These are phyloP conservation scores for Aspergillus clavatus DNA, from an alignment of 2,329 filamentous ascomycete genomes.

Conservation along the genomic window DNA sequence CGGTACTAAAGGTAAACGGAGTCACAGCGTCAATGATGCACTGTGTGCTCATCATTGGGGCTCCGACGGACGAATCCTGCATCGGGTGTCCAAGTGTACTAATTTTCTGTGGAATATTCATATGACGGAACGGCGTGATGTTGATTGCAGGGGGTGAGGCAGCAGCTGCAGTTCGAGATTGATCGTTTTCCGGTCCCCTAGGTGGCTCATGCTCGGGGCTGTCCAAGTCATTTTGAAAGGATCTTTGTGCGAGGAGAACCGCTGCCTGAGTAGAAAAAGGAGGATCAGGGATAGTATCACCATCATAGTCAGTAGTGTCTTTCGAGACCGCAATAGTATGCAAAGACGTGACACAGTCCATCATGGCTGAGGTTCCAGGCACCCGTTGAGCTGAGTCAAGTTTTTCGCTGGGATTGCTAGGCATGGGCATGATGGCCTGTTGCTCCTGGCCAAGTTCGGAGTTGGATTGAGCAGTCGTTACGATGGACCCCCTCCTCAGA, in stretches of 20 bases:
- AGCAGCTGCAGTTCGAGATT: conserved; percentile 9
- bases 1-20: conserved; percentile 36
- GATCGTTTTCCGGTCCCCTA: conserved; percentile 9
- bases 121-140: conserved; percentile 29
- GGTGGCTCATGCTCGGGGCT: conserved; percentile 22
- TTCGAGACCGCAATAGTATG: conserved; percentile 35
- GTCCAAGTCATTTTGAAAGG: conserved; percentile 36
- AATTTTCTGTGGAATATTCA: conserved; percentile 14
- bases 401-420: conserved; percentile 22
- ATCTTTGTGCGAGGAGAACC: conserved; percentile 34
- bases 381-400: conserved; percentile 38
- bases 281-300: conserved; percentile 24
- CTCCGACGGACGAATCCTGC: conserved; percentile 9
- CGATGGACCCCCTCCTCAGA: conserved; percentile 13
- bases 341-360: conserved; percentile 34
- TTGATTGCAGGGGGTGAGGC: conserved; percentile 14
- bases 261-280: conserved; percentile 40
- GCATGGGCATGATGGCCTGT: conserved; percentile 8
- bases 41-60: conserved; percentile 37
- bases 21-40: conserved; percentile 38
- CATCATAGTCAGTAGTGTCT: conserved; percentile 14
- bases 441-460: conserved; percentile 7
- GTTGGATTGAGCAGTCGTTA: conserved; percentile 13
- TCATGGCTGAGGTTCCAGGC: conserved; percentile 22
- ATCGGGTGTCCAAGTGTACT: conserved; percentile 2